Conservation (phyloP, 2,329 filamentous ascomycete genomes). For the Trichoderma sp. region DNA sequence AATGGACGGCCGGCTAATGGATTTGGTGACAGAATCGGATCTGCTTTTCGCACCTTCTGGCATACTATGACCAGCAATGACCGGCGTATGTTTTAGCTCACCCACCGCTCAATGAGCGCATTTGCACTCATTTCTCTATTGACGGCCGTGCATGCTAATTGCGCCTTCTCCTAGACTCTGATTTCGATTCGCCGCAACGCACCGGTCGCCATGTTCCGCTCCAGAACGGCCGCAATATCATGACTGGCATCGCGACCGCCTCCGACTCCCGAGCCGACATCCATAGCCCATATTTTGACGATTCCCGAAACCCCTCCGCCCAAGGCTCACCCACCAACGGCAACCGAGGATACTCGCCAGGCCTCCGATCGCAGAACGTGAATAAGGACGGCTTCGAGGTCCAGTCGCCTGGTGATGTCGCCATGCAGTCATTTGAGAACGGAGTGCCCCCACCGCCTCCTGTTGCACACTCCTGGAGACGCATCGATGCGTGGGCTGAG, state of each 20-base stretch:
- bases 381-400: slow-evolving; percentile 71
- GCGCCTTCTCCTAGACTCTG: slow-evolving; percentile 67
- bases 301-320: slow-evolving; percentile 59
- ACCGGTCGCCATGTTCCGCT: slow-evolving; percentile 89
- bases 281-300: slow-evolving; percentile 76
- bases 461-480: slow-evolving; percentile 85
- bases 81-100: slow-evolving; percentile 56
- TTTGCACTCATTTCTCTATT: neutral
- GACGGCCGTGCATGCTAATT: slow-evolving; percentile 12
- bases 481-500: slow-evolving; percentile 92
- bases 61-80: slow-evolving; percentile 81
- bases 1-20: slow-evolving; percentile 19
- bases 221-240: slow-evolving; percentile 77
- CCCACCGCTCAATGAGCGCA: neutral
- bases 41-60: slow-evolving; percentile 89
- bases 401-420: slow-evolving; percentile 79
- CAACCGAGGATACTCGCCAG: slow-evolving; percentile 75
- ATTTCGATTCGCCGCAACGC: slow-evolving; percentile 89
- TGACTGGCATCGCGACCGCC: slow-evolving; percentile 88
- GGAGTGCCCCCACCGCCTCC: slow-evolving; percentile 89
- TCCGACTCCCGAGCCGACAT: slow-evolving; percentile 87
- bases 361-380: slow-evolving; percentile 74
- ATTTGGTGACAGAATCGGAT: slow-evolving; percentile 58
- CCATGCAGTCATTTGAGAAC: slow-evolving; percentile 94
- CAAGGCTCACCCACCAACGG: slow-evolving; percentile 39